Evolutionary conservation across 2,329 filamentous ascomycete genomes (phyloP), one percentile per base, ranked within the genome.

Genomic region (Claviceps spartinae): DNA sequence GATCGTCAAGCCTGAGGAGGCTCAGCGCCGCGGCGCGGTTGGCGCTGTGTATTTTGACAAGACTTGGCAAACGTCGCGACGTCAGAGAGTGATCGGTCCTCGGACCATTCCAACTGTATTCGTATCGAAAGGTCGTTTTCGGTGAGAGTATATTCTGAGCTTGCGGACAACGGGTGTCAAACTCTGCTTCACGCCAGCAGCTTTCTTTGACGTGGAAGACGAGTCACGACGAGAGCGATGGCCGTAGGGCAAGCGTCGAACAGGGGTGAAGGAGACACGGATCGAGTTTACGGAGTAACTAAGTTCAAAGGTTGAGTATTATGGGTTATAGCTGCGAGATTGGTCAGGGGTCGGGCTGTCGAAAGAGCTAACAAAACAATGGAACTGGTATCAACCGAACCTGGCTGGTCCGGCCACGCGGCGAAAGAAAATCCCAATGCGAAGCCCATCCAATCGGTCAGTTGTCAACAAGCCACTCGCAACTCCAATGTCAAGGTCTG

Each of bases 1-100:
- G 30, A 50, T 44, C 20, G 53, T 54, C 30, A 48, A 45, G 50
- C 50, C 53, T 7, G 37, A n/a, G 47, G 34, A 44, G 43, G 40
- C 50, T 47, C 47, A 34, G 53, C 50, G 49, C 49, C 49, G 53
- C 47, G 47, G 50, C 53, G 53, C 50, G 47, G 43, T 48, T 38
- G 52, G 24, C 42, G 50, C 47, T 20, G 24, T 37, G 45, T 45
- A 24, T 18, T 37, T 51, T 49, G 49, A 36, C 49, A 46, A 49
- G 41, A 46, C 49, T 52, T 44, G 50, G 24, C 50, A 44, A 44
- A 34, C 14, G n/a, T 30, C 7, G 24, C 37, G 22, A 43, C 49
- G 42, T 47, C 46, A n/a, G 24, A 20, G 34, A 46, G 24, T 38
- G n/a, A 18, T 13, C 41, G 41, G 37, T 36, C 38, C 24, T 37